phyloP scores from a whole-genome alignment of 108 stramenopile species.

The Pinguiococcus pyrenoidosus region DNA sequence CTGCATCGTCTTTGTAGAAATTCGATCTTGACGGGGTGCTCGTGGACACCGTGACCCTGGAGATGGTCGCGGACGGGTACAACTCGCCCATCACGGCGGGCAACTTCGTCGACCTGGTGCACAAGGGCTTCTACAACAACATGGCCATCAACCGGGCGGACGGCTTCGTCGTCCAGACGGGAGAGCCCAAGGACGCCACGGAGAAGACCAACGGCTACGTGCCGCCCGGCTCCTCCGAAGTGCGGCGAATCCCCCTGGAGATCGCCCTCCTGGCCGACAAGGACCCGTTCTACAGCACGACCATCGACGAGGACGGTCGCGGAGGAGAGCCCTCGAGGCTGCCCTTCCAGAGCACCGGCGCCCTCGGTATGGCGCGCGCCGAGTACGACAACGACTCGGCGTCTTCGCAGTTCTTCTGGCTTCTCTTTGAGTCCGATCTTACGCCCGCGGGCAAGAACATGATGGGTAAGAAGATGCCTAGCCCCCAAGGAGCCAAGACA shows the following conservation, averaged over 20 bases:
- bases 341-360: constrained; percentile 72
- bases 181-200: constrained; percentile 62
- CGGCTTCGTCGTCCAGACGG: constrained; percentile 94
- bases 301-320: constrained; percentile 85
- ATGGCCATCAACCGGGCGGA: constrained; percentile 84
- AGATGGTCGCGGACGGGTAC: constrained; percentile 87
- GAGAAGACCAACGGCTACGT: constrained; percentile 77
- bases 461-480: constrained; percentile 60
- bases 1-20: too few species aligned
- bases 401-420: constrained; percentile 83
- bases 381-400: constrained; percentile 86
- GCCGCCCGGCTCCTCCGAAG: constrained; percentile 37
- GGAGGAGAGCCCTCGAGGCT: constrained; percentile 34
- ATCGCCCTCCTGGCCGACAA: constrained; percentile 71
- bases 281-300: constrained; percentile 70
- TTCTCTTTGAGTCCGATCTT: constrained; percentile 87
- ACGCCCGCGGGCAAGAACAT: constrained; percentile 97
- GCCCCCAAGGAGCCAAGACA: background rate
- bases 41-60: constrained; percentile 63
- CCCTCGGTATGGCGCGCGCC: constrained; percentile 88
- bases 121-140: constrained; percentile 86
- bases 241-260: constrained; percentile 60
- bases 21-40: constrained; percentile 69
- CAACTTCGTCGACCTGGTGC: constrained; percentile 84
- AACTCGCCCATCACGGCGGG: constrained; percentile 69